These are phyloP conservation scores for Ambrosia trifida DNA, from an alignment of 129 eudicot genomes.

Conservation along the genomic window DNA sequence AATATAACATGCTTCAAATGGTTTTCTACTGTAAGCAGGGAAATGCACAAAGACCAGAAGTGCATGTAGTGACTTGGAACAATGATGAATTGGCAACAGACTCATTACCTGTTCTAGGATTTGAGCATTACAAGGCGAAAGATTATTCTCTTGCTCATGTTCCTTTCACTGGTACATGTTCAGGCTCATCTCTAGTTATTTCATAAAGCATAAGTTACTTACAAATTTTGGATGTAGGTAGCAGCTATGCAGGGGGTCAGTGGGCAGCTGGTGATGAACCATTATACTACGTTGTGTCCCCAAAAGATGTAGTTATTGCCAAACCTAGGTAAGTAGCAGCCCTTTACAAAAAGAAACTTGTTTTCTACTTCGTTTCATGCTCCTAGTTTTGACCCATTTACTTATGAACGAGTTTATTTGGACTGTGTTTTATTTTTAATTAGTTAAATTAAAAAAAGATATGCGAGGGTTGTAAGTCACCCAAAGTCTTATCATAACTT, in stretches of 20 bases:
- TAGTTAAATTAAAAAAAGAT: not conserved
- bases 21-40: slow-evolving; percentile 61
- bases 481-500: not conserved
- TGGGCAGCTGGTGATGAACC: slow-evolving; percentile 99
- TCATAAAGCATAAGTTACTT: slow-evolving; percentile 18
- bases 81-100: slow-evolving; percentile 94
- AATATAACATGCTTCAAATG: too few relatives aligned
- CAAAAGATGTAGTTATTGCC: slow-evolving; percentile 89
- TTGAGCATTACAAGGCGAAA: slow-evolving; percentile 94
- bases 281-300: slow-evolving; percentile 86
- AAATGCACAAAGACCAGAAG: slow-evolving; percentile 99
- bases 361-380: not conserved
- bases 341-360: not conserved
- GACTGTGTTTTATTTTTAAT: not conserved
- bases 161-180: slow-evolving; percentile 73
- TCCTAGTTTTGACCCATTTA: not conserved
- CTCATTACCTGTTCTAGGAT: slow-evolving; percentile 87
- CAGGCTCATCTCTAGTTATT: slow-evolving; percentile 25
- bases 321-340: slow-evolving; percentile 75
- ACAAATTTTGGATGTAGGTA: slow-evolving; percentile 58
- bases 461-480: not conserved
- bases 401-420: not conserved
- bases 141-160: slow-evolving; percentile 91
- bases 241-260: slow-evolving; percentile 96
- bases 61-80: slow-evolving; percentile 91